phyloP scores from a whole-genome alignment of 495 filamentous ascomycete species.

The Neurospora sp. region DNA sequence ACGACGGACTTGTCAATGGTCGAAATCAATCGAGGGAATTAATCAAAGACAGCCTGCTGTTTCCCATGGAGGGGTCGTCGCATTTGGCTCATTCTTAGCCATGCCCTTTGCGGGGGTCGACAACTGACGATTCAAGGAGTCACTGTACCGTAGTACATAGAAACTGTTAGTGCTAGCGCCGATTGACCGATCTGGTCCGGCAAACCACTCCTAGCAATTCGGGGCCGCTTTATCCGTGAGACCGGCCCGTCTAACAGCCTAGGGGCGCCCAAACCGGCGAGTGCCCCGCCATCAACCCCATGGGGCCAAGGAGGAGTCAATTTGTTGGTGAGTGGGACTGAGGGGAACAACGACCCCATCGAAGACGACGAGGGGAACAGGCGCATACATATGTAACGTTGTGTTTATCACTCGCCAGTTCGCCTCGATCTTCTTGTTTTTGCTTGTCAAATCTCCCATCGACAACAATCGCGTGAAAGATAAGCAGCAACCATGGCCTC shows the following conservation, averaged over 20 bases:
- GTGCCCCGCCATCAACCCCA: neutral
- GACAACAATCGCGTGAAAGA: neutral
- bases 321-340: neutral
- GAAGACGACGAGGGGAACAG: neutral
- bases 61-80: neutral
- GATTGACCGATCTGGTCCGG: neutral
- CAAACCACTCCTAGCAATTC: neutral
- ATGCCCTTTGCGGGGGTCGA: neutral
- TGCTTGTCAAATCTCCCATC: neutral
- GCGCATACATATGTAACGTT: neutral
- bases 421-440: neutral
- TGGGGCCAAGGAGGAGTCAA: neutral
- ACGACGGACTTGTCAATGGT: neutral
- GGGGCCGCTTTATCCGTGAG: neutral
- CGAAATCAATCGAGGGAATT: neutral
- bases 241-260: neutral
- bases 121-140: neutral
- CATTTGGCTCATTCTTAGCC: neutral
- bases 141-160: neutral
- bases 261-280: neutral
- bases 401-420: neutral
- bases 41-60: neutral
- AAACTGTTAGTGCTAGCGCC: neutral
- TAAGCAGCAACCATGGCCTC: conserved; percentile 26
- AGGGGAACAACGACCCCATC: neutral